phyloP scores from a whole-genome alignment of 495 filamentous ascomycete species.

The Trichoderma parareesei region DNA sequence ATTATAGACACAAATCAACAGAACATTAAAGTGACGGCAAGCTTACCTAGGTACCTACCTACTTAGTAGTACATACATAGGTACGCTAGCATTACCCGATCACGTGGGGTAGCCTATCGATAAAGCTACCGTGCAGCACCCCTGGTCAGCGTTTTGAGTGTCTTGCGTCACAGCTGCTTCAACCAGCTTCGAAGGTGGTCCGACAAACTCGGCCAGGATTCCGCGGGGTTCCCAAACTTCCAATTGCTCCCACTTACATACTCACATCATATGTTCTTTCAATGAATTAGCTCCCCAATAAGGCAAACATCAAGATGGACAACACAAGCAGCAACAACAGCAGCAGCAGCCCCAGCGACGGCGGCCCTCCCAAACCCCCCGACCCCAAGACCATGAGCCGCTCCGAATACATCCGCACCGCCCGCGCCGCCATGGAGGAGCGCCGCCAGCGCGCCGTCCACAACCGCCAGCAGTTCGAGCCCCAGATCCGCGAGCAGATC shows the following conservation, averaged over 20 bases:
- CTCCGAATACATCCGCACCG: not conserved
- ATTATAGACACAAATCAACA: not conserved
- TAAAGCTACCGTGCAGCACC: not conserved
- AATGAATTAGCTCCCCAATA: too few relatives aligned
- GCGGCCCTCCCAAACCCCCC: not conserved
- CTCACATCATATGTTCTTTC: too few relatives aligned
- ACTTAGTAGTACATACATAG: too few relatives aligned
- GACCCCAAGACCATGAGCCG: slow-evolving; percentile 4
- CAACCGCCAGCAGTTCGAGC: slow-evolving; percentile 4
- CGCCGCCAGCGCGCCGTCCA: not conserved
- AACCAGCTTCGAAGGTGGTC: not conserved
- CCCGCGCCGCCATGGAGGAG: slow-evolving; percentile 2
- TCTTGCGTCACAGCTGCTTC: slow-evolving; percentile 10
- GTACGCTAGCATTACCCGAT: not conserved
- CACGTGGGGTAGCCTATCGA: slow-evolving; percentile 1
- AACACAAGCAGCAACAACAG: not conserved
- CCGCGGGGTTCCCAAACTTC: not conserved
- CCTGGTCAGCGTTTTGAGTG: not conserved
- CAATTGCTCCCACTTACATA: not conserved
- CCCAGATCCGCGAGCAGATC: slow-evolving; percentile 6
- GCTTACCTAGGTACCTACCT: too few relatives aligned
- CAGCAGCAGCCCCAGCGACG: not conserved
- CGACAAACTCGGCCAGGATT: not conserved
- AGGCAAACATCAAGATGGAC: not conserved
- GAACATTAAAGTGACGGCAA: not conserved